These are phyloP conservation scores for Limtongia smithiae DNA, from an alignment of 805 yeast genomes.

Conservation along the genomic window DNA sequence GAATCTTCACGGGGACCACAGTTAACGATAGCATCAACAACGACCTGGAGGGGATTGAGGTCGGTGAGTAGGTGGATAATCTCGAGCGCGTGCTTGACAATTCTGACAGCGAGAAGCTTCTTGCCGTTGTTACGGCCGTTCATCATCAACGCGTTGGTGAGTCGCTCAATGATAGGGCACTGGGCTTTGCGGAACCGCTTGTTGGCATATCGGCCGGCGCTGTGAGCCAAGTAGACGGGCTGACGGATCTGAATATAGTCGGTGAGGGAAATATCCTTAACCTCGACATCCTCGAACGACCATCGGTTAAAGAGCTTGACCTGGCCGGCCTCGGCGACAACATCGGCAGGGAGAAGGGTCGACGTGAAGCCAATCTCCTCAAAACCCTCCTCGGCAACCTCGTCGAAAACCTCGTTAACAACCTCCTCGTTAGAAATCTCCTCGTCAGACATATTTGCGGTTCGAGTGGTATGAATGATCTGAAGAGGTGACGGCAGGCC, in stretches of 20 bases:
- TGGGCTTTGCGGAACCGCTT: constrained; percentile 99
- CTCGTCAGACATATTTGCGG: constrained; percentile 21
- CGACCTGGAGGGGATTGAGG: constrained; percentile 98
- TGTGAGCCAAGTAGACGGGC: constrained; percentile 97
- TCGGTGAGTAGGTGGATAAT: constrained; percentile 96
- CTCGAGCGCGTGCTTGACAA: constrained; percentile 98
- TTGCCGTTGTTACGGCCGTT: constrained; percentile 99
- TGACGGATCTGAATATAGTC: constrained; percentile 97
- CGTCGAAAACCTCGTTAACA: constrained; percentile 16
- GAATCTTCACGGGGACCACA: constrained; percentile 99
- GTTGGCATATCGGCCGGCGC: constrained; percentile 99
- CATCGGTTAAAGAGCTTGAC: constrained; percentile 99
- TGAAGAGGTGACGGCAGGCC: neutral
- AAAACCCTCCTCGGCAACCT: constrained; percentile 14
- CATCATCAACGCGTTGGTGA: constrained; percentile 99
- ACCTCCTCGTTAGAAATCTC: constrained; percentile 23
- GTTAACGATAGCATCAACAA: constrained; percentile 99
- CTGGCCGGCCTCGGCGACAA: constrained; percentile 92
- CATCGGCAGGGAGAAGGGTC: constrained; percentile 94
- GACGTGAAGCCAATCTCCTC: constrained; percentile 36
- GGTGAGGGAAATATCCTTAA: constrained; percentile 95
- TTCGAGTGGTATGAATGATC: neutral
- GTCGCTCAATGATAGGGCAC: constrained; percentile 98
- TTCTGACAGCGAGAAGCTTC: constrained; percentile 99
- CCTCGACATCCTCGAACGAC: constrained; percentile 97